phyloP scores from a whole-genome alignment of 2,329 filamentous ascomycete species.

The Fusarium drepaniforme region DNA sequence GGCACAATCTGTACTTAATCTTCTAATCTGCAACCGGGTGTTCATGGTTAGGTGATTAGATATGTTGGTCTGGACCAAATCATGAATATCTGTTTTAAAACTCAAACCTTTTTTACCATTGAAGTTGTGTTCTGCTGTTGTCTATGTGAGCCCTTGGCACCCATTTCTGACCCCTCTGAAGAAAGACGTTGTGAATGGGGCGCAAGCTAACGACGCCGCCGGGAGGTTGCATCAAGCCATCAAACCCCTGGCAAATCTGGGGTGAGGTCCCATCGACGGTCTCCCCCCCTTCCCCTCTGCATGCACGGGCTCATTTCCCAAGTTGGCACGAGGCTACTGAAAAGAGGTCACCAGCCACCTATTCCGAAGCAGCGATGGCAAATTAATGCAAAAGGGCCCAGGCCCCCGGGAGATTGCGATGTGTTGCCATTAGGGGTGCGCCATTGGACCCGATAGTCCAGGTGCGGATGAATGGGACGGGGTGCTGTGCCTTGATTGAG shows the following conservation, averaged over 20 bases:
- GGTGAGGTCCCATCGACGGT: constrained; percentile 19
- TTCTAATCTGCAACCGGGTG: constrained; percentile 58
- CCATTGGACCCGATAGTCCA: neutral
- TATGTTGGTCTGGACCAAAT: constrained; percentile 10
- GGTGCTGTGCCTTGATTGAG: neutral
- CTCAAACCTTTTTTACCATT: neutral
- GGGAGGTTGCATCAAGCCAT: constrained; percentile 21
- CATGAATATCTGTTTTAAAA: constrained; percentile 4
- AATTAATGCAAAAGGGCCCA: neutral
- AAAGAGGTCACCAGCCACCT: neutral
- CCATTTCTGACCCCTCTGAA: neutral
- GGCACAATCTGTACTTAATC: constrained; percentile 52
- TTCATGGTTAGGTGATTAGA: constrained; percentile 19
- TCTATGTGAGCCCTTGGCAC: neutral
- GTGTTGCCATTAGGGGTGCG: constrained; percentile 12
- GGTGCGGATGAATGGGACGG: constrained; percentile 5
- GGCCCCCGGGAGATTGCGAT: constrained; percentile 21
- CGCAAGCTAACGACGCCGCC: neutral
- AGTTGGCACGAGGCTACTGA: neutral
- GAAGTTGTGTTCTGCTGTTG: neutral
- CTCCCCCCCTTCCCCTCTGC: constrained; percentile 9
- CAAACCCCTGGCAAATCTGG: constrained; percentile 33
- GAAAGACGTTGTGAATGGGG: constrained; percentile 5
- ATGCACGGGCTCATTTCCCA: constrained; percentile 38
- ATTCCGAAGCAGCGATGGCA: neutral